A percentile compares a stretch with the other conserved stretches of the same genome.
These are phyloP conservation scores for Pseudocercospora eumusae DNA, from an alignment of 2,329 filamentous ascomycete species.

Conservation along the genomic window DNA sequence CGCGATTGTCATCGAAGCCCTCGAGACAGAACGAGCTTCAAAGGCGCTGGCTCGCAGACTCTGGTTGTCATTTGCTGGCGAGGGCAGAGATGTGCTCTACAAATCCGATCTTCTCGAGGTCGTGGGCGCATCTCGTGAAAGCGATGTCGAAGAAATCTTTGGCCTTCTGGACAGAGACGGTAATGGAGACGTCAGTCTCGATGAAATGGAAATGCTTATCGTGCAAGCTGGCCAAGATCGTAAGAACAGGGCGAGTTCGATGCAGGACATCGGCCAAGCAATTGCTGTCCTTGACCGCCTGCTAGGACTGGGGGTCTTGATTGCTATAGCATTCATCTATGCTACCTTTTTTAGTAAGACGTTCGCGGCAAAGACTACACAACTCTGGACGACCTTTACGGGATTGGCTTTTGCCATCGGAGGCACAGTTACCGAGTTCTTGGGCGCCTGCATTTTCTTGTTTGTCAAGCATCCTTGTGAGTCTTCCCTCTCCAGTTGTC, in stretches of 20 bases:
- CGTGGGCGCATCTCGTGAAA: conserved; percentile 31
- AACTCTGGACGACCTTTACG: conserved; percentile 31
- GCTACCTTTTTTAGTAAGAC: conserved; percentile 38
- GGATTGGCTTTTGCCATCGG: conserved; percentile 84
- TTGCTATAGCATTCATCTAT: conserved; percentile 38
- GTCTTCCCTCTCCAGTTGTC: not conserved
- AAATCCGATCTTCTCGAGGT: conserved; percentile 35
- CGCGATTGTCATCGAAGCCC: conserved; percentile 43
- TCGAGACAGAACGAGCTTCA: conserved; percentile 29
- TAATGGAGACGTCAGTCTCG: conserved; percentile 41
- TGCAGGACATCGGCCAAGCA: conserved; percentile 41
- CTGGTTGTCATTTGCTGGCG: conserved; percentile 39
- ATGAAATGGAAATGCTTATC: conserved; percentile 40
- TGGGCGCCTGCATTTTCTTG: conserved; percentile 93
- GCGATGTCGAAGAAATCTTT: conserved; percentile 39
- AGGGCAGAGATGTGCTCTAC: conserved; percentile 33
- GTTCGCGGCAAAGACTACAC: conserved; percentile 31
- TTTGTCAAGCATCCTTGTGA: conserved; percentile 84
- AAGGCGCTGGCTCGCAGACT: conserved; percentile 40
- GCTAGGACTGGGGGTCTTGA: conserved; percentile 35
- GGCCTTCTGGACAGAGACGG: conserved; percentile 37
- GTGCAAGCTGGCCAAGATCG: conserved; percentile 36
- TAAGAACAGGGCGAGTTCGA: conserved; percentile 36
- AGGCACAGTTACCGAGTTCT: conserved; percentile 86
- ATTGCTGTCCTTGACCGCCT: conserved; percentile 41